Percentiles rank a stretch among this genome's conserved stretches.
phyloP scores from a whole-genome alignment of 2,329 filamentous ascomycete species.

The Dichotomopilus funicola region DNA sequence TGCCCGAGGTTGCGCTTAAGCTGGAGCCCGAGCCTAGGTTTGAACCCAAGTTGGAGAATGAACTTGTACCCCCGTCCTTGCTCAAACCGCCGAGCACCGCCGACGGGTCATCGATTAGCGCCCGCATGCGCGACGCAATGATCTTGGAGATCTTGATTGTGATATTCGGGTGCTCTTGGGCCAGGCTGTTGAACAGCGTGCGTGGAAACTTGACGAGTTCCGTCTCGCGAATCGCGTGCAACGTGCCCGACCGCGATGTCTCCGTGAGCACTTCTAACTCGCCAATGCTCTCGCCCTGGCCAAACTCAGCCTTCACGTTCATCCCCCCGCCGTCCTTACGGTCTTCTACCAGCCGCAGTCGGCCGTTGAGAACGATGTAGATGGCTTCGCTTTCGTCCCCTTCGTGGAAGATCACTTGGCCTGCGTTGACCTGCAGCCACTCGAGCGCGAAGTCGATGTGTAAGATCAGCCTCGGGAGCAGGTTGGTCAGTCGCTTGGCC shows the following conservation, averaged over 20 bases:
- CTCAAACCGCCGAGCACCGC: constrained; percentile 41
- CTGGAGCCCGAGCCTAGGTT: no score
- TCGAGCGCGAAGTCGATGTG: constrained; percentile 98
- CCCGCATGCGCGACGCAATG: constrained; percentile 89
- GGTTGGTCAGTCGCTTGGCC: constrained; percentile 86
- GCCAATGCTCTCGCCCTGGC: constrained; percentile 94
- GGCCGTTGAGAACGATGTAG: constrained; percentile 93
- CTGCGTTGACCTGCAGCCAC: constrained; percentile 94
- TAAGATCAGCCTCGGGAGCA: constrained; percentile 81
- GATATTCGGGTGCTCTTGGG: constrained; percentile 93
- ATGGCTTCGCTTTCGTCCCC: constrained; percentile 96
- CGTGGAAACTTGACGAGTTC: constrained; percentile 94
- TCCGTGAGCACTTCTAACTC: constrained; percentile 97
- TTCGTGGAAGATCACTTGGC: constrained; percentile 90
- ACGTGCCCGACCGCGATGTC: constrained; percentile 77
- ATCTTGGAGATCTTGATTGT: constrained; percentile 99
- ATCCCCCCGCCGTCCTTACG: constrained; percentile 67
- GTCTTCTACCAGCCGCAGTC: constrained; percentile 77
- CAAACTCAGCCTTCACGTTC: constrained; percentile 83
- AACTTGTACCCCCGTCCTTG: no score
- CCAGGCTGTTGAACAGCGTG: constrained; percentile 93
- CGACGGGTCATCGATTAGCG: constrained; percentile 75
- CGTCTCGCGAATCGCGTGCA: constrained; percentile 94
- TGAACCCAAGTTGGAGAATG: no score
- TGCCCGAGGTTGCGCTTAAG: constrained; percentile 53